Conservation (phyloP, 2,329 filamentous ascomycete genomes). For the Penicillium occitanis region DNA sequence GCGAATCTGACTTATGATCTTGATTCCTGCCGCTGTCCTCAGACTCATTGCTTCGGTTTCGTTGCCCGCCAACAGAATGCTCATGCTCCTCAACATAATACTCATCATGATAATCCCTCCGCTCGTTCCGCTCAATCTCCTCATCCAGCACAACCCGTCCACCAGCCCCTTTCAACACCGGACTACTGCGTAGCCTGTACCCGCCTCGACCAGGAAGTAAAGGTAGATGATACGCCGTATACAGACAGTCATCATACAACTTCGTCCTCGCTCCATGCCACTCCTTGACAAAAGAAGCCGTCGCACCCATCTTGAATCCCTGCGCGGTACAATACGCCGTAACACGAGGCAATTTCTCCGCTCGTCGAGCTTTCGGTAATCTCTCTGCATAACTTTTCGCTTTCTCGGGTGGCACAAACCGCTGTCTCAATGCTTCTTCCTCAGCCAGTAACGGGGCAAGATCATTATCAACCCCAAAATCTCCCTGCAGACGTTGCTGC, state of each 20-base stretch:
- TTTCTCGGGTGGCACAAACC: slow-evolving; percentile 48
- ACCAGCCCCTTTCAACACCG: slow-evolving; percentile 86
- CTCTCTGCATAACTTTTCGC: slow-evolving; percentile 94
- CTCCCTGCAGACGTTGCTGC: slow-evolving; percentile 44
- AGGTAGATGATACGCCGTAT: slow-evolving; percentile 91
- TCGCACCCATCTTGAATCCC: slow-evolving; percentile 82
- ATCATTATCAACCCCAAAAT: slow-evolving; percentile 59
- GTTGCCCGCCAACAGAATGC: slow-evolving; percentile 45
- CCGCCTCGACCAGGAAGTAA: slow-evolving; percentile 82
- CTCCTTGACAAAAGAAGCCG: slow-evolving; percentile 84
- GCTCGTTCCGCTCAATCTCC: slow-evolving; percentile 92
- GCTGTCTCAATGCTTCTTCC: slow-evolving; percentile 63
- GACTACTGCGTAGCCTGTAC: slow-evolving; percentile 83
- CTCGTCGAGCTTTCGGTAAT: slow-evolving; percentile 80
- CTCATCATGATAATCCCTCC: slow-evolving; percentile 83
- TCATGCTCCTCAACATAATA: slow-evolving; percentile 70
- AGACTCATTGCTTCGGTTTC: not conserved
- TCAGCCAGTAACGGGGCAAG: slow-evolving; percentile 53
- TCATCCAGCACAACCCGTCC: slow-evolving; percentile 91
- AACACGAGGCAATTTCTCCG: slow-evolving; percentile 82
- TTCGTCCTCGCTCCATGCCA: slow-evolving; percentile 91
- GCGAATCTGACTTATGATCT: slow-evolving; percentile 30
- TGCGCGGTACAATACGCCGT: slow-evolving; percentile 97
- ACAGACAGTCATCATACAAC: slow-evolving; percentile 95
- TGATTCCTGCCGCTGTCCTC: not conserved